Evolutionary conservation across 164 flowering plant species (phyloP), one percentile per base, ranked within the genome.

Genomic region (Piper betle): DNA sequence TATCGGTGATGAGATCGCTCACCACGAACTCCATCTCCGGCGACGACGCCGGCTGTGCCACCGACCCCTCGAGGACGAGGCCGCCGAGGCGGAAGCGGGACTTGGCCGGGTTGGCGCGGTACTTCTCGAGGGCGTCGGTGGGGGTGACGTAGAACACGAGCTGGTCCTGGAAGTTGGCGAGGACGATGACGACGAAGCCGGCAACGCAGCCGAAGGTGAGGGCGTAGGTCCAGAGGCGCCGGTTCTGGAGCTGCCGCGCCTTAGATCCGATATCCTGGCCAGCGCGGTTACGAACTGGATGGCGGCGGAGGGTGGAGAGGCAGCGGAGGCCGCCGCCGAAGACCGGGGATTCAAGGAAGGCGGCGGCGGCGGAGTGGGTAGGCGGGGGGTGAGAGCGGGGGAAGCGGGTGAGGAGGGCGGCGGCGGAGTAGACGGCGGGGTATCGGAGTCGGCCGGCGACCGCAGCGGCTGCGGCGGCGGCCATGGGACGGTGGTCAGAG

Each of bases 151-250:
- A 88, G 72, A 91, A 91, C 33, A 88, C 92, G 40, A 91, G 50
- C 54, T 84, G 88, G 63, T 88, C 98, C 61, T 88, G 86, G 64
- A 91, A 91, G 46, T 75, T 79, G 75, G 75, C 80, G 39, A 88
- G 71, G 4, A 85, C 95, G 25, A 86, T 65, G 7, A 84, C 74
- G 16, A 91, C 71, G 77, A 91, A 85, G 0, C 81, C 96, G 6
- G 91, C 96, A 12, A 83, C 62, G 69, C 88, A 77, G 72, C 91
- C 79, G 80, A 91, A 83, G 33, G 88, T 76, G 8, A 85, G 62
- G 9, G 92, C 90, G 69, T 91, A 91, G 54, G 85, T 74, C 97
- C 97, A 91, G 58, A 91, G 86, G 5, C 97, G 86, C 25, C 93
- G 87, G 62, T 72, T 80, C 72, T 88, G 97, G 55, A 91, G 73